Percentiles rank a stretch among this genome's conserved stretches.
Evolutionary conservation across 495 filamentous ascomycete species (phyloP).

Genomic region (Annulohypoxylon nitens): DNA sequence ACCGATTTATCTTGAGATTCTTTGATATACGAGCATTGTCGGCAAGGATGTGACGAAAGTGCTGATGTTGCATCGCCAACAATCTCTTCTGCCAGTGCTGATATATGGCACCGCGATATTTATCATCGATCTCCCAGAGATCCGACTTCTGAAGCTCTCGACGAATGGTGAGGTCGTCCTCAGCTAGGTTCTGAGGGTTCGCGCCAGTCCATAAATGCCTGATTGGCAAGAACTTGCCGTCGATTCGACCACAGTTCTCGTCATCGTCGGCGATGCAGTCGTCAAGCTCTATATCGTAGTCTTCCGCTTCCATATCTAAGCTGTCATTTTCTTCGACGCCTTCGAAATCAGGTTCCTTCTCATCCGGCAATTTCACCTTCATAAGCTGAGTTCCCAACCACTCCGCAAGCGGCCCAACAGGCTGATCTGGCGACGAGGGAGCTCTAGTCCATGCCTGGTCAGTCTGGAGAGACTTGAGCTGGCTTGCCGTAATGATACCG

Average conservation of each 20-base stretch:
- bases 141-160: slow-evolving; percentile 46
- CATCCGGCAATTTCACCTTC: slow-evolving; percentile 43
- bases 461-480: slow-evolving; percentile 69
- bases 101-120: slow-evolving; percentile 57
- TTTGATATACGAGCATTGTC: slow-evolving; percentile 49
- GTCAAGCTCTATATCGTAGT: slow-evolving; percentile 53
- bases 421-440: slow-evolving; percentile 45
- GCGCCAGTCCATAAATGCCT: slow-evolving; percentile 56
- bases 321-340: slow-evolving; percentile 45
- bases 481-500: slow-evolving; percentile 70
- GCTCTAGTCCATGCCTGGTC: slow-evolving; percentile 67
- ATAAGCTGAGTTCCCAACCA: slow-evolving; percentile 72
- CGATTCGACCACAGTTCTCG: slow-evolving; percentile 53
- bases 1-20: slow-evolving; percentile 52
- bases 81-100: slow-evolving; percentile 55
- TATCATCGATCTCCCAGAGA: slow-evolving; percentile 52
- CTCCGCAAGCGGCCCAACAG: slow-evolving; percentile 63
- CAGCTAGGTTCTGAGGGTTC: slow-evolving; percentile 34
- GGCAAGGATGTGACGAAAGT: slow-evolving; percentile 49
- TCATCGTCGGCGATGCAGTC: slow-evolving; percentile 58
- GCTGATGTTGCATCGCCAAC: slow-evolving; percentile 38
- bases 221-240: slow-evolving; percentile 52
- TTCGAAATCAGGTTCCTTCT: slow-evolving; percentile 55
- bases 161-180: slow-evolving; percentile 33
- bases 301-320: slow-evolving; percentile 44